Base-by-base conservation (phyloP, 2,329 filamentous ascomycete species). In the Diaporthe australafricana region DNA sequence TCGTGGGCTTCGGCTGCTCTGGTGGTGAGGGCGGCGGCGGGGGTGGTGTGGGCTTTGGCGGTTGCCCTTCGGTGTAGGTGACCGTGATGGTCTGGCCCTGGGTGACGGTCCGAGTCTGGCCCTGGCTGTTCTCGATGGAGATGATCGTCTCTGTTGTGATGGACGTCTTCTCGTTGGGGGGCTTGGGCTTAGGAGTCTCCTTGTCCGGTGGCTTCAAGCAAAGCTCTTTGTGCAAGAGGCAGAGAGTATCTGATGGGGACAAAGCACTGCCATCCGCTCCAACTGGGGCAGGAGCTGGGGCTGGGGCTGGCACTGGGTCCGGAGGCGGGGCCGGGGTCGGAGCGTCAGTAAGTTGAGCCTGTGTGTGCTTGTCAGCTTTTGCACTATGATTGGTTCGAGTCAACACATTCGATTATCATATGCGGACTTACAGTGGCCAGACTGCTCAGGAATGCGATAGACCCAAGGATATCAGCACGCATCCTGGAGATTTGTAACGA, bases 161-260 rank as follows among this genome's bases (percentile, higher is more conserved):
- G 16, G 56, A 47, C 12, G 67, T 70, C n/a, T 57, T 63, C 27
- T 63, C 60, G 0, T 12, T 1, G 8, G 67, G 53, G 7, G 27
- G 40, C 27, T 40, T 62, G 25, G 50, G 38, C 52, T 55, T 68
- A 1, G 17, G n/a, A 3, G 55, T 7, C 11, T 27, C 35, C 35
- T 67, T 40, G 30, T n/a, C 47, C n/a, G 38, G 30, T 8, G 67
- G 53, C 5, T 62, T 50, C n/a, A 35, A 5, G 42, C 60, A 63
- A 7, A 63, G 60, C 27, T 48, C 60, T 8, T 63, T 63, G 27
- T 63, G 57, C 27, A 63, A n/a, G 20, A 63, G 60, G n/a, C 60
- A 63, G 27, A 63, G 60, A n/a, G 27, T 63, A 42, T 63, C 60
- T 25, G 60, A 63, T 20, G 42, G 60, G 1, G 27, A 3, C 8